These are phyloP conservation scores for Erythrobasidium hasegawianum DNA, from an alignment of 1,284 basidiomycete species.

Conservation along the genomic window DNA sequence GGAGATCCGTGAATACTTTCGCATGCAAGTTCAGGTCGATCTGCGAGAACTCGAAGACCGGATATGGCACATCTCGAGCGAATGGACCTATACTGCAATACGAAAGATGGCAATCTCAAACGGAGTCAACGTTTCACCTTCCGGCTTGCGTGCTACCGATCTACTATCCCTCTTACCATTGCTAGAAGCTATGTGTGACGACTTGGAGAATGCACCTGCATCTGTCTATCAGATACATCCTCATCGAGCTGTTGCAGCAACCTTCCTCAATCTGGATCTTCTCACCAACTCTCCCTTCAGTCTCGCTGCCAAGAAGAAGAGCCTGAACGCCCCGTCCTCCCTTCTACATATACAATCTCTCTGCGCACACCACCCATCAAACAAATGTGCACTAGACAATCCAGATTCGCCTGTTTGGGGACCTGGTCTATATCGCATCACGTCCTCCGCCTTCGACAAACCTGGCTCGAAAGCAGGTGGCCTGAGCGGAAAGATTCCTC, in stretches of 20 bases:
- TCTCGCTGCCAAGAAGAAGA: neutral
- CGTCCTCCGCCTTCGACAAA: conserved; percentile 3
- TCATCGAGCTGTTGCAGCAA: conserved; percentile 23
- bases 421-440: conserved; percentile 26
- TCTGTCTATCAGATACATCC: conserved; percentile 32
- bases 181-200: conserved; percentile 34
- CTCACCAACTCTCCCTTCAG: neutral
- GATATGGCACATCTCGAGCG: conserved; percentile 24
- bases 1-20: conserved; percentile 33
- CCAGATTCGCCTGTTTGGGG: conserved; percentile 20
- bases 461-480: neutral
- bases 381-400: conserved; percentile 24
- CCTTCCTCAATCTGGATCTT: conserved; percentile 15
- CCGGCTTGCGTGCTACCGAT: conserved; percentile 22
- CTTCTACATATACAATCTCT: conserved; percentile 3
- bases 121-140: conserved; percentile 24
- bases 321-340: neutral
- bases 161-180: conserved; percentile 27
- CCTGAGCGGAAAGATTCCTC: conserved; percentile 5
- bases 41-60: conserved; percentile 35
- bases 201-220: conserved; percentile 23
- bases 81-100: conserved; percentile 35
- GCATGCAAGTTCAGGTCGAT: conserved; percentile 30
- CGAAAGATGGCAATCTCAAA: conserved; percentile 31
- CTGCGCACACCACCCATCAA: conserved; percentile 29